These are phyloP conservation scores for Aleurites moluccanus DNA, from an alignment of 441 rosid species.

Conservation along the genomic window DNA sequence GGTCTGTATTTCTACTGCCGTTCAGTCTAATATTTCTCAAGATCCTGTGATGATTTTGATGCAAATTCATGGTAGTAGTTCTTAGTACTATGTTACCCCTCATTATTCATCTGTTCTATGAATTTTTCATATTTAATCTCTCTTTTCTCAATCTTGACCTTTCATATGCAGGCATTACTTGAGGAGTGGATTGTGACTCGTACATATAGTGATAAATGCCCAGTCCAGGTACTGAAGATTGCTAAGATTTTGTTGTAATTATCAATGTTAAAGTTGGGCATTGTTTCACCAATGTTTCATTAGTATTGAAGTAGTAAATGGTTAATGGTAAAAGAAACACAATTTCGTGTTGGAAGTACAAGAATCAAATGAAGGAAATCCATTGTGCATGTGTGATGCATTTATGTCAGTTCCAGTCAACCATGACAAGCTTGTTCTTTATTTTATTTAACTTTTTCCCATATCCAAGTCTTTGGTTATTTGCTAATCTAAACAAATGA, in stretches of 20 bases:
- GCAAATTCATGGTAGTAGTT: constrained; percentile 4
- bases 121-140: neutral
- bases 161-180: constrained; percentile 64
- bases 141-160: constrained; percentile 11
- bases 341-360: neutral
- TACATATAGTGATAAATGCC: constrained; percentile 57
- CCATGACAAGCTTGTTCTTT: neutral
- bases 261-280: neutral
- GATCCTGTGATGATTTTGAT: neutral
- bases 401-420: neutral
- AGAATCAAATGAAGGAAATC: neutral
- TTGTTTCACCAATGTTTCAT: neutral
- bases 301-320: no score
- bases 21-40: neutral
- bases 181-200: constrained; percentile 91
- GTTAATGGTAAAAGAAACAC: constrained; percentile 5
- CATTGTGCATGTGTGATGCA: neutral
- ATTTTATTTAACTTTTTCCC: neutral
- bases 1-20: constrained; percentile 41
- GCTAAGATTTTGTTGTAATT: constrained; percentile 10
- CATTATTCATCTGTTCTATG: neutral
- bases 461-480: constrained; percentile 6
- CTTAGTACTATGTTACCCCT: constrained; percentile 11
- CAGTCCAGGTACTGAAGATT: constrained; percentile 50
- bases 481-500: neutral